Evolutionary conservation across 2,329 filamentous ascomycete genomes (phyloP).

Genomic region (Claviceps paspali): DNA sequence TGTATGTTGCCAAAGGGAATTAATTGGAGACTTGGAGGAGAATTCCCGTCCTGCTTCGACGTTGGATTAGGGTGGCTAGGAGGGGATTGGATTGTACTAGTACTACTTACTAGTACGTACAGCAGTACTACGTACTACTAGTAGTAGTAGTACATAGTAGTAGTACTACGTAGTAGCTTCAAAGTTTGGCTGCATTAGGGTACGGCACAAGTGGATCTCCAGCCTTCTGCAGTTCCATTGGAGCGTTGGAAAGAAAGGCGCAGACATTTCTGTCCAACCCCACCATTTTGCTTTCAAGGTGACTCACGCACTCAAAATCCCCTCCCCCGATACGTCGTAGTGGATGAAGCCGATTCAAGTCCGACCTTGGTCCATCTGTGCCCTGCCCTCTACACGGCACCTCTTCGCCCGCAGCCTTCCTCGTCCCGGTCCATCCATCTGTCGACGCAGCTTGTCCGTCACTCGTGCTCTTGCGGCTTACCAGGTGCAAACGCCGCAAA

Average conservation of each 20-base stretch:
- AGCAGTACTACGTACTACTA: too few species aligned
- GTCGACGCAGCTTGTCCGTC: conserved; percentile 15
- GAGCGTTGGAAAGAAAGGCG: too few species aligned
- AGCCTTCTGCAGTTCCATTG: not conserved
- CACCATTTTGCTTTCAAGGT: conserved; percentile 8
- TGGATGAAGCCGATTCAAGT: conserved; percentile 17
- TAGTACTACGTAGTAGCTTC: too few species aligned
- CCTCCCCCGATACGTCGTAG: conserved; percentile 6
- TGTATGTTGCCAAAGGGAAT: too few species aligned
- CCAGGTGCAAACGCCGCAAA: conserved; percentile 14
- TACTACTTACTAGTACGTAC: too few species aligned
- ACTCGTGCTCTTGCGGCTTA: conserved; percentile 16
- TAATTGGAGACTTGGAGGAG: too few species aligned
- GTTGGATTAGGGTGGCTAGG: too few species aligned
- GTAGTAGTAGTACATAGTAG: too few species aligned
- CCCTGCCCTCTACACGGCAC: conserved; percentile 4
- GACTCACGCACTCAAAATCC: conserved; percentile 14
- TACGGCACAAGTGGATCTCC: conserved; percentile 1
- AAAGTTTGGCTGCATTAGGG: too few species aligned
- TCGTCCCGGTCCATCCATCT: conserved; percentile 9
- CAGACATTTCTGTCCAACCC: conserved; percentile 8
- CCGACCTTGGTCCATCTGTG: conserved; percentile 7
- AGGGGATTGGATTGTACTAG: too few species aligned
- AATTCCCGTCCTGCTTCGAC: too few species aligned
- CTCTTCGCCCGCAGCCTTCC: conserved; percentile 4